These are phyloP conservation scores for Calonectria pseudoreteaudii DNA, from an alignment of 2,329 filamentous ascomycete species.

Conservation along the genomic window DNA sequence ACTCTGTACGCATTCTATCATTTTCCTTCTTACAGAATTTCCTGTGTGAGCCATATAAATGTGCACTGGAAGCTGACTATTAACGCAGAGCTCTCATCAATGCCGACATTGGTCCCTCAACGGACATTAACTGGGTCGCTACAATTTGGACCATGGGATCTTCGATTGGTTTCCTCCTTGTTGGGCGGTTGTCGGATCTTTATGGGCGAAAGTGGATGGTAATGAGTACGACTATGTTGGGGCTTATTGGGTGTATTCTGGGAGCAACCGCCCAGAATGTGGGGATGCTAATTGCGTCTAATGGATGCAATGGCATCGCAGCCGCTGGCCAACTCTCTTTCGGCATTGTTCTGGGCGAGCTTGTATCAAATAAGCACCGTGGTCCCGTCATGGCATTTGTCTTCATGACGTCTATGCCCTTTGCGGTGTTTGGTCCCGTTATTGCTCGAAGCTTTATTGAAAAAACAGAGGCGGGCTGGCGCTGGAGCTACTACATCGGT, in stretches of 20 bases:
- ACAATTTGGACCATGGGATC: constrained; percentile 53
- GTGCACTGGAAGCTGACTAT: background rate
- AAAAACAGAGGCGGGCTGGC: constrained; percentile 57
- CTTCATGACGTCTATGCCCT: constrained; percentile 54
- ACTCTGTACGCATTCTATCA: constrained; percentile 41
- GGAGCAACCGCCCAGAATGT: constrained; percentile 50
- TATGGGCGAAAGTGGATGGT: constrained; percentile 57
- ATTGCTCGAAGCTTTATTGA: constrained; percentile 59
- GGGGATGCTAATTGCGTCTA: constrained; percentile 52
- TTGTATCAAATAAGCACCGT: constrained; percentile 57
- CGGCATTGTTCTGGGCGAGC: constrained; percentile 55
- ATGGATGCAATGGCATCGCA: constrained; percentile 52
- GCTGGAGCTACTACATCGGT: constrained; percentile 63
- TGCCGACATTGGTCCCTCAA: constrained; percentile 46
- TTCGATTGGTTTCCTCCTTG: constrained; percentile 54
- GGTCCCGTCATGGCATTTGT: constrained; percentile 51
- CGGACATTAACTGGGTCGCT: constrained; percentile 48
- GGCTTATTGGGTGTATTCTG: constrained; percentile 53
- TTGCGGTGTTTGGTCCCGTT: constrained; percentile 58
- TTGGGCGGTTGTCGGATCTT: constrained; percentile 56
- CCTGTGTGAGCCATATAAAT: background rate
- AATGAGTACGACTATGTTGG: constrained; percentile 47
- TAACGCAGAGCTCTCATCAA: constrained; percentile 44
- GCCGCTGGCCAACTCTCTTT: constrained; percentile 56
- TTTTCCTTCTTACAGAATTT: background rate